phyloP scores from a whole-genome alignment of 2,329 filamentous ascomycete genomes.

The Microsporum canis region DNA sequence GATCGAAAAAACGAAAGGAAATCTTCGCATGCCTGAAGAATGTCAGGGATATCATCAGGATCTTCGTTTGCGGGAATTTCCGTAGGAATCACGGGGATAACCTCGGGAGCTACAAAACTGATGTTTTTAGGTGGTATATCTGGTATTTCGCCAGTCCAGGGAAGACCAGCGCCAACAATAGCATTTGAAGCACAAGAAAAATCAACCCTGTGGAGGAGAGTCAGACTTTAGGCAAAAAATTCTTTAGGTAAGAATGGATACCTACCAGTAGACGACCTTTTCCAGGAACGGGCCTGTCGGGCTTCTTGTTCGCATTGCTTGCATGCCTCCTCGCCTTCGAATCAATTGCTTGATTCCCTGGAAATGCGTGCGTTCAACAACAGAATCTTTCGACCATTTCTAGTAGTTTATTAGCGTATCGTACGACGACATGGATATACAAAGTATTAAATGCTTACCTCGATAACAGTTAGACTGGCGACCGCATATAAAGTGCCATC shows the following conservation, averaged over 20 bases:
- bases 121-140: slow-evolving; percentile 18
- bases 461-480: slow-evolving; percentile 26
- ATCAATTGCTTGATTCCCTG: slow-evolving; percentile 22
- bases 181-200: slow-evolving; percentile 24
- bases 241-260: not conserved
- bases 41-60: slow-evolving; percentile 16
- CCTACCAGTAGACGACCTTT: slow-evolving; percentile 26
- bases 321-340: slow-evolving; percentile 23
- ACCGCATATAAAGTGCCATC: slow-evolving; percentile 25
- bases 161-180: slow-evolving; percentile 21
- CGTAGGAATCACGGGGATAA: slow-evolving; percentile 13
- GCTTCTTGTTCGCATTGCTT: slow-evolving; percentile 19
- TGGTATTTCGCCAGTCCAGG: slow-evolving; percentile 22
- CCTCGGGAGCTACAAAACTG: slow-evolving; percentile 18
- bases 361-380: slow-evolving; percentile 23
- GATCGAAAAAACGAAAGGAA: slow-evolving; percentile 24
- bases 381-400: slow-evolving; percentile 27
- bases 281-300: slow-evolving; percentile 21
- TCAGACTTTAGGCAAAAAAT: not conserved
- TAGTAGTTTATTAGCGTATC: slow-evolving; percentile 9
- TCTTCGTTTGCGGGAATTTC: slow-evolving; percentile 11
- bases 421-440: not conserved
- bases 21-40: slow-evolving; percentile 22
- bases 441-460: slow-evolving; percentile 16
- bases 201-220: slow-evolving; percentile 20